Conservation (phyloP, 2,329 filamentous ascomycete species). For the Paecilomyces dactylethromorphus region DNA sequence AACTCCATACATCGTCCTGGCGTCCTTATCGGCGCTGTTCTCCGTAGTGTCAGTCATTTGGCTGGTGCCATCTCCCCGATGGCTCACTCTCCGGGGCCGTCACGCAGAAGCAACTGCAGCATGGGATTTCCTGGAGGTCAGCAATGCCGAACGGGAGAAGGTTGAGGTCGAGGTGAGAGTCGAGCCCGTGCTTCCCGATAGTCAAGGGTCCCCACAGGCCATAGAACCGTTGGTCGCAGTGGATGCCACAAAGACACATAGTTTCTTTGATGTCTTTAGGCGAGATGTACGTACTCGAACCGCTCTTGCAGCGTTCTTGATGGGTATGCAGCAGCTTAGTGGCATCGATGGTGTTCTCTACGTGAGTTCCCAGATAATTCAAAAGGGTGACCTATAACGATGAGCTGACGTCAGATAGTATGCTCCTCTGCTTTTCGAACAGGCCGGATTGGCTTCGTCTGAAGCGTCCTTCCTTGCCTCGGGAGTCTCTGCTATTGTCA, state of each 20-base stretch:
- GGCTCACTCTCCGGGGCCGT: slow-evolving; percentile 47
- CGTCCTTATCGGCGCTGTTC: slow-evolving; percentile 22
- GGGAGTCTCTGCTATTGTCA: slow-evolving; percentile 53
- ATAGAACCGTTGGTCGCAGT: neutral
- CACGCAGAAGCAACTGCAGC: slow-evolving; percentile 22
- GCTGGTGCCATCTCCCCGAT: slow-evolving; percentile 52
- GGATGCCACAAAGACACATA: neutral
- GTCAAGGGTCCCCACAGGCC: too few relatives aligned
- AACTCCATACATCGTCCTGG: slow-evolving; percentile 47
- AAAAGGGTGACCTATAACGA: neutral
- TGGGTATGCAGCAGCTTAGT: slow-evolving; percentile 54
- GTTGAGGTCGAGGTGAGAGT: slow-evolving; percentile 31
- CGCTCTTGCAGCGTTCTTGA: slow-evolving; percentile 49
- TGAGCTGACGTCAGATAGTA: slow-evolving; percentile 36
- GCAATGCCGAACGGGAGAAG: slow-evolving; percentile 8
- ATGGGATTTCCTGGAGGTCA: too few relatives aligned
- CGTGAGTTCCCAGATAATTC: slow-evolving; percentile 14
- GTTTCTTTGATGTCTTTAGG: slow-evolving; percentile 19
- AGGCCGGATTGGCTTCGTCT: slow-evolving; percentile 51
- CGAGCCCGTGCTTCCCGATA: too few relatives aligned
- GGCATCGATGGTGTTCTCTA: slow-evolving; percentile 56
- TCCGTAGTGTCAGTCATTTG: slow-evolving; percentile 31
- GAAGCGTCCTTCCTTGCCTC: slow-evolving; percentile 55
- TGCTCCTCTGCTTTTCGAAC: slow-evolving; percentile 53
- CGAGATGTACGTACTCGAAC: slow-evolving; percentile 43